Evolutionary conservation across 2,329 filamentous ascomycete species (phyloP).

Genomic region (Chaetomiaceae sp.): DNA sequence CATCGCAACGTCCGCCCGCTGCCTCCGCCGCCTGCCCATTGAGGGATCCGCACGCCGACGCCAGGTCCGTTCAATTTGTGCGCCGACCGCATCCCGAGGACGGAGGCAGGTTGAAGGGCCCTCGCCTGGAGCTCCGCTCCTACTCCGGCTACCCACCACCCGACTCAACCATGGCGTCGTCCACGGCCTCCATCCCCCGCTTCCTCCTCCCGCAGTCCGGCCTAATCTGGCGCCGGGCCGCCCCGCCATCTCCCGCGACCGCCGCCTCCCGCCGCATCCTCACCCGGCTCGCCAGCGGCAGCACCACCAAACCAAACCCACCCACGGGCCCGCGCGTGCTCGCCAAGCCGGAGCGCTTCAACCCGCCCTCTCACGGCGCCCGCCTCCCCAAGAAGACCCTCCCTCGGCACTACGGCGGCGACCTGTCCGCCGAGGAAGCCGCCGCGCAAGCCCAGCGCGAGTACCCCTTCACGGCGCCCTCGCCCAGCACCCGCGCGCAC

Average conservation of each 20-base stretch:
- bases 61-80: neutral
- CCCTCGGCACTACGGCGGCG: slow-evolving; percentile 68
- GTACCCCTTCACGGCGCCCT: slow-evolving; percentile 87
- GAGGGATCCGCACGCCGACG: neutral
- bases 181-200: slow-evolving; percentile 46
- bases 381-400: slow-evolving; percentile 52
- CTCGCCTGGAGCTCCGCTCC: too few relatives aligned
- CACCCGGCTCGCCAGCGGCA: slow-evolving; percentile 10
- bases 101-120: too few relatives aligned
- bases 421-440: slow-evolving; percentile 59
- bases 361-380: slow-evolving; percentile 81
- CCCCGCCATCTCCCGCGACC: slow-evolving; percentile 25
- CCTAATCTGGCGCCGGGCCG: slow-evolving; percentile 44
- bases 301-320: slow-evolving; percentile 10
- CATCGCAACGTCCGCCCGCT: slow-evolving; percentile 11
- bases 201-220: slow-evolving; percentile 62
- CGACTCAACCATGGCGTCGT: slow-evolving; percentile 34
- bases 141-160: too few relatives aligned
- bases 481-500: slow-evolving; percentile 72
- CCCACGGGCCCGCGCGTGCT: slow-evolving; percentile 57
- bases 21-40: neutral
- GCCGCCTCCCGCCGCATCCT: slow-evolving; percentile 19
- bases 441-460: slow-evolving; percentile 60
- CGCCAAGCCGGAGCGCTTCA: slow-evolving; percentile 83
- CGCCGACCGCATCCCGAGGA: too few relatives aligned